phyloP scores from a whole-genome alignment of 2,329 filamentous ascomycete genomes.

The Magnaporthiopsis incrustans region DNA sequence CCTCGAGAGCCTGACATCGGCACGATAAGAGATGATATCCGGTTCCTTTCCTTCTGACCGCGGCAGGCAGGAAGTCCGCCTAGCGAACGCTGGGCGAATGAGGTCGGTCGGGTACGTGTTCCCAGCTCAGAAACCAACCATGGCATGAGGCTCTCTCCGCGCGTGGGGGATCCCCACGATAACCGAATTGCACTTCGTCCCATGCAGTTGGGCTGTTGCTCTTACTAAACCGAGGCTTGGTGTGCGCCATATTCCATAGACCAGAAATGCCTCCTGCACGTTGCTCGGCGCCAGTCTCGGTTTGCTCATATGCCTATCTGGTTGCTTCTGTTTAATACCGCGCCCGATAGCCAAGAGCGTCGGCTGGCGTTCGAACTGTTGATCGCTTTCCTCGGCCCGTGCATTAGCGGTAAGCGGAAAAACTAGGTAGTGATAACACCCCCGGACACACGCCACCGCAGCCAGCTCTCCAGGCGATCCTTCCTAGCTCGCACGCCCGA shows the following conservation, averaged over 20 bases:
- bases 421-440: background rate
- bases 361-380: too few relatives aligned
- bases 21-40: background rate
- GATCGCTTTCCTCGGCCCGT: background rate
- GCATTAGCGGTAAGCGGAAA: background rate
- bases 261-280: background rate
- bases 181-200: background rate
- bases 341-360: too few relatives aligned
- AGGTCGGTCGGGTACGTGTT: too few relatives aligned
- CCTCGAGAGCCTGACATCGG: background rate
- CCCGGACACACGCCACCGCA: background rate
- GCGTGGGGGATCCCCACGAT: background rate
- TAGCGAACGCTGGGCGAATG: background rate
- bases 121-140: background rate
- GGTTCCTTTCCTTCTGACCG: background rate
- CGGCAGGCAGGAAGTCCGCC: too few relatives aligned
- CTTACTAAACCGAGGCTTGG: background rate
- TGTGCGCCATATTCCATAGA: background rate
- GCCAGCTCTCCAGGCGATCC: background rate
- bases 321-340: background rate
- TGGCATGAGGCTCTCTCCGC: background rate
- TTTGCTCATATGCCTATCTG: background rate
- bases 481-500: background rate
- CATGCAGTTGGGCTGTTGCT: too few relatives aligned
- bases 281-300: background rate